A percentile compares a stretch with the other conserved stretches of the same genome.
Evolutionary conservation across 139 green algal species (phyloP).

Genomic region (Chlorella vulgaris): DNA sequence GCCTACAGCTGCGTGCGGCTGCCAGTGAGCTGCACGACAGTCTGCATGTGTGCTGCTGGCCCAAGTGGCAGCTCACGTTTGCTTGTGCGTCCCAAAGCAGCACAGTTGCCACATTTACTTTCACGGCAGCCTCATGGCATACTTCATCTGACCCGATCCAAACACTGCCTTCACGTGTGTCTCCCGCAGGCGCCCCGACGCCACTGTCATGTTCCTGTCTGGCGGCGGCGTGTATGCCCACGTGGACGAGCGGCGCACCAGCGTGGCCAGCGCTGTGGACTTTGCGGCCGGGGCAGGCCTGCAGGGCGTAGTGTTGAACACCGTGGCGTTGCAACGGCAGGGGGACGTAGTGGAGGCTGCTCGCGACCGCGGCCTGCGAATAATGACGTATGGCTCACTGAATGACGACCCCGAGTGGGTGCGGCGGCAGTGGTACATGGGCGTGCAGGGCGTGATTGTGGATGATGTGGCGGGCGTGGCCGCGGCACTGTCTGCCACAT

Average conservation of each 20-base stretch:
- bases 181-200: conserved; percentile 44
- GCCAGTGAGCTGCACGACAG: not conserved
- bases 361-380: conserved; percentile 43
- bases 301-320: conserved; percentile 76
- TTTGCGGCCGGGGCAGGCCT: conserved; percentile 60
- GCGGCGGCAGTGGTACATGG: conserved; percentile 59
- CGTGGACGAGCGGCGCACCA: conserved; percentile 71
- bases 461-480: conserved; percentile 64
- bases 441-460: conserved; percentile 81
- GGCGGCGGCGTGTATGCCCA: conserved; percentile 65
- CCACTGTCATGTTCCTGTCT: conserved; percentile 82
- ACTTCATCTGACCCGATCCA: too few relatives aligned
- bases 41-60: not conserved
- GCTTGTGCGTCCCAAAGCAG: too few relatives aligned
- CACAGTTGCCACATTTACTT: too few relatives aligned
- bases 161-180: too few relatives aligned
- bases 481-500: conserved; percentile 3
- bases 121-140: too few relatives aligned
- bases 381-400: conserved; percentile 80
- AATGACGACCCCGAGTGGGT: conserved; percentile 81
- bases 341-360: conserved; percentile 49
- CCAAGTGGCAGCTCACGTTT: too few relatives aligned
- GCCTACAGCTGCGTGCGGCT: not conserved
- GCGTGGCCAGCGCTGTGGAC: conserved; percentile 64
- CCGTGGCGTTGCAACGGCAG: conserved; percentile 35